Conservation (phyloP, 352 stramenopile genomes). For the Pythium dissimile region DNA sequence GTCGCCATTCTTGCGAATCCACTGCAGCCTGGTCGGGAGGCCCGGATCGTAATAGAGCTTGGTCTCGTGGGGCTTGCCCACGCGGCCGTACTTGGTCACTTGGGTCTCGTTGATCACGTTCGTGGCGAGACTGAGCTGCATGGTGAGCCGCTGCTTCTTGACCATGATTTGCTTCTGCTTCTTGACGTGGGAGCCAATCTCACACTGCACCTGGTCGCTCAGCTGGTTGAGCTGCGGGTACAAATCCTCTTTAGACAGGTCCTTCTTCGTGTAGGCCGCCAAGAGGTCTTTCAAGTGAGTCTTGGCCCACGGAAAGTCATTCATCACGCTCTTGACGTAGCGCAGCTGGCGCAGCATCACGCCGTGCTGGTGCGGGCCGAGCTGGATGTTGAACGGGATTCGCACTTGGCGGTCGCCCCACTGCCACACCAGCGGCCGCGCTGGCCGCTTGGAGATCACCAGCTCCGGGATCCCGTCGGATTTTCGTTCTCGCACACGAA, state of each 20-base stretch:
- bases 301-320: slow-evolving; percentile 82
- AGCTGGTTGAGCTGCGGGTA: slow-evolving; percentile 74
- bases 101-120: slow-evolving; percentile 62
- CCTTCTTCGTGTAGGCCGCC: slow-evolving; percentile 67
- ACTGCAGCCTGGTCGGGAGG: slow-evolving; percentile 62
- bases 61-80: slow-evolving; percentile 65
- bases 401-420: slow-evolving; percentile 58
- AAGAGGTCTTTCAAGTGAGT: slow-evolving; percentile 59
- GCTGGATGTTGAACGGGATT: slow-evolving; percentile 44
- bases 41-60: slow-evolving; percentile 69
- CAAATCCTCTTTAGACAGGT: slow-evolving; percentile 68
- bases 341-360: slow-evolving; percentile 79
- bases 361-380: slow-evolving; percentile 70
- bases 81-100: slow-evolving; percentile 68
- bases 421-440: slow-evolving; percentile 51
- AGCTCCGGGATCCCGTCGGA: slow-evolving; percentile 50
- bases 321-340: slow-evolving; percentile 83
- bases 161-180: slow-evolving; percentile 42
- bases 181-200: slow-evolving; percentile 37
- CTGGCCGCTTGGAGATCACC: slow-evolving; percentile 56
- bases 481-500: slow-evolving; percentile 49
- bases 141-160: slow-evolving; percentile 62
- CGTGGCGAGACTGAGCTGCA: slow-evolving; percentile 57
- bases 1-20: slow-evolving; percentile 77
- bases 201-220: slow-evolving; percentile 63